Evolutionary conservation across 2,329 filamentous ascomycete genomes (phyloP), one percentile per base, ranked within the genome.

Genomic region (Fusarium tjaetaba): DNA sequence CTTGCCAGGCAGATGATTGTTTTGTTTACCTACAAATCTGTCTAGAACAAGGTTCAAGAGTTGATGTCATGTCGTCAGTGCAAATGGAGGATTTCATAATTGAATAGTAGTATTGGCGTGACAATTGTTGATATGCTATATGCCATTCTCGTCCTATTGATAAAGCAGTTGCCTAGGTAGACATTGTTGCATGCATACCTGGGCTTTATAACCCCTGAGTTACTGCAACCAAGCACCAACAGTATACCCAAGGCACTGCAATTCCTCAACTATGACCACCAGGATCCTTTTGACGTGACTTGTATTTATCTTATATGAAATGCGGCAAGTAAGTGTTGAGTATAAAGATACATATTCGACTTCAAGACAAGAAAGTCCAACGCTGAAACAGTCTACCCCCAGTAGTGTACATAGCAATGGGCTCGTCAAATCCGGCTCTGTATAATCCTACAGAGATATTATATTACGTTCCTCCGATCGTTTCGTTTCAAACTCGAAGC

Each of bases 401-500:
- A 24, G 51, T 59, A 36, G 49, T 56, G 46, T 61, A 62, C 36
- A 58, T 41, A 38, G 20, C 41, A 38, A 43, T 48, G 51, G 45
- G 65, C 67, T 63, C 63, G 55, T 26, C 43, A 52, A 32, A 55
- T 34, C 28, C 56, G 38, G 51, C 30, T 61, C 32, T 56, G 46
- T 26, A 43, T 18, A 43, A 26, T 39, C 45, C 22, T 45, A 28
- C 22, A 51, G 20, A 49, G 16, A 49, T 43, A 38, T 45, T 59
- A 73, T 42, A 70, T 72, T 56, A 73, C 13, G 59, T 59, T 58
- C 68, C 73, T 78, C 48, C 78, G 74, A 32, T 77, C 78, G 32
- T 41, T 81, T 65, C 80, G 82, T 61, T 82, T 81, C 61, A 85
- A 51, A 67, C 83, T 84, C 24, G 85, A 82, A 28, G 84, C 81